Evolutionary conservation across 768 basidiomycete genomes (phyloP).

Genomic region (Cystobasidiopsis lactophilus): DNA sequence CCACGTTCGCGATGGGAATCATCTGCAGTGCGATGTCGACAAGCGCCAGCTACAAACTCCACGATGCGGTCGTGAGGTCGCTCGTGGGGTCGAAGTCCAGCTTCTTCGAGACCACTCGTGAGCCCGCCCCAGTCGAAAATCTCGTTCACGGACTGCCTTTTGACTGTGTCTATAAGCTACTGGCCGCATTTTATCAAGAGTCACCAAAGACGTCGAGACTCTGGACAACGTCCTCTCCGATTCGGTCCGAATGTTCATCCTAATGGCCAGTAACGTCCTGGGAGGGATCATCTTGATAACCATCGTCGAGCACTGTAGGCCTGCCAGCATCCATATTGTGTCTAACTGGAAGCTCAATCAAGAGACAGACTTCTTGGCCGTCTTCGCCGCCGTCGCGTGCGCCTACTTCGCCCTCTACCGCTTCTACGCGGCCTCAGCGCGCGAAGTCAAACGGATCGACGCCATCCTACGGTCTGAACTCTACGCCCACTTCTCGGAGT

Average conservation of each 20-base stretch:
- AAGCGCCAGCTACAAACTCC: no score
- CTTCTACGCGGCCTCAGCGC: conserved; percentile 26
- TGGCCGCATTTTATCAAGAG: conserved; percentile 18
- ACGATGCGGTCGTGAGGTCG: no score
- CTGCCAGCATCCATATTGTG: conserved; percentile 4
- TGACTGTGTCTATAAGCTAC: no score
- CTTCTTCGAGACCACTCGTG: no score
- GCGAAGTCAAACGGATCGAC: conserved; percentile 52
- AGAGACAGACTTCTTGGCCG: conserved; percentile 38
- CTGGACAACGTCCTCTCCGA: conserved; percentile 46
- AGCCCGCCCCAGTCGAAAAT: no score
- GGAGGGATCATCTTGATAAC: conserved; percentile 5
- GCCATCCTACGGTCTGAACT: conserved; percentile 37
- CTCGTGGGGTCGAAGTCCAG: no score
- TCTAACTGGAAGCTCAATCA: not conserved
- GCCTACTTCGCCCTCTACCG: not conserved
- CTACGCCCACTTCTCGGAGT: conserved; percentile 85
- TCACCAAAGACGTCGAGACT: conserved; percentile 43
- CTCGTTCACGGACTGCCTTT: no score
- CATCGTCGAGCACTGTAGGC: conserved; percentile 10
- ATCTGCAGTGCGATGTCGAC: no score
- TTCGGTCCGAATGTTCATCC: conserved; percentile 38
- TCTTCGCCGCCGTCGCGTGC: conserved; percentile 29
- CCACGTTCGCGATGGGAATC: no score
- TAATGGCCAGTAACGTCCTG: not conserved